Evolutionary conservation across 2,329 filamentous ascomycete species (phyloP), one percentile per base, ranked within the genome.

Genomic region (Onygenales sp.): DNA sequence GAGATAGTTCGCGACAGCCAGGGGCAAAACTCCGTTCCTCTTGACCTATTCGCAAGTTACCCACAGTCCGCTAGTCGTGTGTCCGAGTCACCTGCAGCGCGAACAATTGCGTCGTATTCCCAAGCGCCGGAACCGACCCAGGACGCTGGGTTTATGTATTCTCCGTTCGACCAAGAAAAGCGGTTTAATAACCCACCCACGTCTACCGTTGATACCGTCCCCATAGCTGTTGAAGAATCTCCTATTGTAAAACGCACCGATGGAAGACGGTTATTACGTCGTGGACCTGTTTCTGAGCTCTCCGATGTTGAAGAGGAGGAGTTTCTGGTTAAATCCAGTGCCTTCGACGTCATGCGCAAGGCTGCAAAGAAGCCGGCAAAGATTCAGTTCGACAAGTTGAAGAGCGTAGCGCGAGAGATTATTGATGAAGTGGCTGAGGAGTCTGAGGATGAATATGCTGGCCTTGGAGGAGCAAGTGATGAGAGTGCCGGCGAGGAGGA

Each of bases 381-480:
- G 34, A 71, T 73, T 5, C 75, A 77, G 1, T 95, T 90, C 61
- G 81, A 95, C 71, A 88, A 86, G 69, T 91, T 89, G 70, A 91
- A 86, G 67, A 94, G 88, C 72, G 85, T 87, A 65, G 92, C 91
- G 0, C 90, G 84, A 63, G 84, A 86, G 27, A 87, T 95, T 79
- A 78, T 98, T 39, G 82, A 97, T 59, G 93, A 96, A 60, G 90
- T 95, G 66, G 92, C 93, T 56, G 88, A 95, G 62, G 93, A 98
- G 71, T 98, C 93, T 0, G 94, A 98, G 66, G 93, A 98, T 66
- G 93, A 98, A 69, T 98, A 97, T 67, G 92, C 91, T 40, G 93
- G 93, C 4, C 77, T 98, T 8, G 93, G 93, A 60, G 93, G 93
- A 57, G 86, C 77, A 9, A 92, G 91, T 68, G 91, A 92, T 56